A percentile compares a stretch with the other conserved stretches of the same genome.
Evolutionary conservation across 1,139 yeast genomes (phyloP).

Genomic region (Sugiyamaella sp.): DNA sequence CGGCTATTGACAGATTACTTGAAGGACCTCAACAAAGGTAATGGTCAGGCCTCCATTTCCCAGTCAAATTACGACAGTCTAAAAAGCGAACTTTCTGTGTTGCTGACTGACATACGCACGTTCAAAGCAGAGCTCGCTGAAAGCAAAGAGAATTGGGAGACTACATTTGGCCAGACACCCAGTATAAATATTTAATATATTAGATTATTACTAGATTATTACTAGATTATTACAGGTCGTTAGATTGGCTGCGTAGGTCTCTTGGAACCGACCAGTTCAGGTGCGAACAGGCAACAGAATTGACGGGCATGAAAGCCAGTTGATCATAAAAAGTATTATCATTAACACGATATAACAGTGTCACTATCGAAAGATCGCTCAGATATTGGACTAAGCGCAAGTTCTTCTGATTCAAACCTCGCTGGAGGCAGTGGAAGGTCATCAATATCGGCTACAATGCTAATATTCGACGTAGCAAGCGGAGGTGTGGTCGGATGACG

Average conservation of each 20-base stretch:
- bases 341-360: conserved; percentile 14
- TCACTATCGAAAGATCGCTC: conserved; percentile 30
- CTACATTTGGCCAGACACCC: background rate
- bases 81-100: conserved; percentile 27
- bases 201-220: conserved; percentile 1
- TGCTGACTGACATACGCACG: conserved; percentile 26
- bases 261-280: too few species aligned
- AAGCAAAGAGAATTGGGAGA: conserved; percentile 19
- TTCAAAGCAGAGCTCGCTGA: conserved; percentile 19
- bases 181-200: background rate
- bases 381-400: conserved; percentile 32
- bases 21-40: conserved; percentile 39
- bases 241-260: too few species aligned
- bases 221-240: background rate
- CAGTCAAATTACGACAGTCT: conserved; percentile 24
- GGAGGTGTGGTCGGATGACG: conserved; percentile 13
- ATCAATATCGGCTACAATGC: conserved; percentile 6
- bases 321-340: conserved; percentile 3
- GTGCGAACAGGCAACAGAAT: too few species aligned
- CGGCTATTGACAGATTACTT: conserved; percentile 41
- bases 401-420: conserved; percentile 16
- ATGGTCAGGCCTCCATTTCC: conserved; percentile 3
- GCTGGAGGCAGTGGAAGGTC: conserved; percentile 26
- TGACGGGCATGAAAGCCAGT: too few species aligned
- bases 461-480: conserved; percentile 4